Evolutionary conservation across 371 early-diverging fungal genomes (phyloP).

Genomic region (Mortierella sp.): DNA sequence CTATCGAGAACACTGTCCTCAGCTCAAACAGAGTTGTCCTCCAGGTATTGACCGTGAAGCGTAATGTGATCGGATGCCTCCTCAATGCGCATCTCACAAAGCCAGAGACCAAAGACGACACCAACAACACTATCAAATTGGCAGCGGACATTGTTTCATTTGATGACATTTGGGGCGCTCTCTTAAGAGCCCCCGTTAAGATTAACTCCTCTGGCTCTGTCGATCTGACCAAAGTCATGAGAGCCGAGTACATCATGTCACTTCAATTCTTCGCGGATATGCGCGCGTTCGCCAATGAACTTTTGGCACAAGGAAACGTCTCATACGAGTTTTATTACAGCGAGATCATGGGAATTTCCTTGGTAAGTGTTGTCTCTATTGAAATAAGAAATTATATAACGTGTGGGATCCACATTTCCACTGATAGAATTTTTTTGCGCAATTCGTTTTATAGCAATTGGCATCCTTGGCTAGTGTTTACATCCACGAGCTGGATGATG

Average conservation of each 20-base stretch:
- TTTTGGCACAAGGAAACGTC: conserved; percentile 60
- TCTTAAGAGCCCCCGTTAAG: conserved; percentile 51
- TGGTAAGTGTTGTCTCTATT: conserved; percentile 57
- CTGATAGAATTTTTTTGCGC: too few relatives aligned
- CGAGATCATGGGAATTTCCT: conserved; percentile 72
- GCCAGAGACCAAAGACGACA: conserved; percentile 14
- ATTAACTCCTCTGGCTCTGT: conserved; percentile 6
- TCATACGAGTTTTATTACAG: conserved; percentile 69
- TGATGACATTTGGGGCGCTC: conserved; percentile 60
- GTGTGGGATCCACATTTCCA: not conserved
- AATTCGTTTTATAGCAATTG: conserved; percentile 60
- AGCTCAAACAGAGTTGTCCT: conserved; percentile 67
- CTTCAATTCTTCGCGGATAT: conserved; percentile 71
- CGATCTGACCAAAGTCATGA: conserved; percentile 60
- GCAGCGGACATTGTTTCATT: conserved; percentile 34
- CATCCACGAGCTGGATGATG: conserved; percentile 76
- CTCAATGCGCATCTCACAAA: conserved; percentile 46
- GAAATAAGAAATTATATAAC: conserved; percentile 6
- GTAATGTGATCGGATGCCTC: conserved; percentile 66
- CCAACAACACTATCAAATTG: not conserved
- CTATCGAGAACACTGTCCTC: conserved; percentile 60
- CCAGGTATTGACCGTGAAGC: conserved; percentile 64
- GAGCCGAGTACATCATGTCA: conserved; percentile 69
- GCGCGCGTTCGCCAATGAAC: conserved; percentile 61
- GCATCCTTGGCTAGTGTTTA: conserved; percentile 69